A percentile compares a stretch with the other conserved stretches of the same genome.
phyloP scores from a whole-genome alignment of 202 grass and related monocot genomes.

The Elaeis oleifera region DNA sequence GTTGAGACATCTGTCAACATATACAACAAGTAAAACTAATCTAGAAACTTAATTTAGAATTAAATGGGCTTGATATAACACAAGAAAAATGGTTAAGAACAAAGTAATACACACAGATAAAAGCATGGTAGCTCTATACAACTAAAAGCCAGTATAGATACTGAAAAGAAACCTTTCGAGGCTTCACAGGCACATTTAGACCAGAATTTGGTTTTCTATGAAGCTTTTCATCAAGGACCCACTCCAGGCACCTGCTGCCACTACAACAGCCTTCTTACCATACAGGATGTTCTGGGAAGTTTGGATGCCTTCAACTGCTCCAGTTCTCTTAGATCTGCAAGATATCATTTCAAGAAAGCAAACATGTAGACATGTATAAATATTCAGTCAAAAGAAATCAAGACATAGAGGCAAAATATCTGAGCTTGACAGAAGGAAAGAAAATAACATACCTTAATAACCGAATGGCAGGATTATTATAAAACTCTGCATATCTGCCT shows the following conservation, averaged over 20 bases:
- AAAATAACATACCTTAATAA: constrained; percentile 55
- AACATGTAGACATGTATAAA: constrained; percentile 2
- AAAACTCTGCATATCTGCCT: constrained; percentile 79
- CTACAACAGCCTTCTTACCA: constrained; percentile 71
- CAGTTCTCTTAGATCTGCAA: constrained; percentile 61
- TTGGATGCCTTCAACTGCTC: constrained; percentile 72
- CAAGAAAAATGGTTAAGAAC: too few species aligned
- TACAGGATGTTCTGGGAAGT: constrained; percentile 70
- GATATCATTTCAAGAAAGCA: constrained; percentile 1
- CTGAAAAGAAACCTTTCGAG: constrained; percentile 50
- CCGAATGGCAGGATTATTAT: constrained; percentile 70
- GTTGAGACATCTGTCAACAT: too few species aligned
- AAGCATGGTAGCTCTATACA: too few species aligned
- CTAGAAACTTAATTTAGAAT: too few species aligned
- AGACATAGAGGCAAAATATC: too few species aligned
- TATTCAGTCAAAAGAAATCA: too few species aligned
- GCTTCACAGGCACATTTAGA: constrained; percentile 70
- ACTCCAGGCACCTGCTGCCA: constrained; percentile 86
- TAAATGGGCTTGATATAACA: too few species aligned
- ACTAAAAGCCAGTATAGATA: too few species aligned
- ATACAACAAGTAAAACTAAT: too few species aligned
- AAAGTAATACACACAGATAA: too few species aligned
- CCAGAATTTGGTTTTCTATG: constrained; percentile 33
- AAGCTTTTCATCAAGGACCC: constrained; percentile 61
- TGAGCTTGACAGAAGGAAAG: too few species aligned